Base-by-base conservation (phyloP, 2,329 filamentous ascomycete genomes). In the Madurella fahalii region DNA sequence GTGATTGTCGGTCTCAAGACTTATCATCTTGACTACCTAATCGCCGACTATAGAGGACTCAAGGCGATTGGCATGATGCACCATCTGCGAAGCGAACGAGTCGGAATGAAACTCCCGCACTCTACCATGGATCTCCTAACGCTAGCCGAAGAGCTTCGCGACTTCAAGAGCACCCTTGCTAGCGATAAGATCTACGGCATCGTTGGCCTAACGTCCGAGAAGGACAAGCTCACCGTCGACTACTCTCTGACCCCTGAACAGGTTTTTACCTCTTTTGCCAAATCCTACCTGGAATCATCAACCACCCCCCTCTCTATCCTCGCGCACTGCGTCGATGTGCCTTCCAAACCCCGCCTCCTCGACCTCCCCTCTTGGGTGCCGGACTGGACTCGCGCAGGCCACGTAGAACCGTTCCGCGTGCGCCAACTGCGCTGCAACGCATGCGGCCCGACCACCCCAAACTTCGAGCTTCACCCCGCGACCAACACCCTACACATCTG, bases 131-230 rank as follows among this genome's bases (percentile, higher is more conserved):
- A 17, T 9, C 18, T 49, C 4, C 37, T 49, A 2, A 49, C 47
- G 2, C 20, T 51, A 8, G 39, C 42, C 13, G 48, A 51, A n/a
- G 40, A 44, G 41, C 39, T 51, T 11, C 48, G 48, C 11, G 40
- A 25, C n/a, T 44, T 51, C 25, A 15, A 51, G 25, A 51, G 48
- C 25, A 51, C 48, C 20, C 20, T 51, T 9, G 15, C 48, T 16
- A 34, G 40, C 16, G 48, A 51, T 20, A 51, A 51, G 40, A 34
- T 51, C 48, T 51, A 51, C 20, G 48, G 40, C 8, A 39, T 51
- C n/a, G 16, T 44, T 9, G 41, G 41, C 40, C 41, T 51, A 2
- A 51, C 48, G 8, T n/a, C 16, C 40, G 5, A 34, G 7, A 44
- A 43, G 2, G 40, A 43, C 40, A n/a, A 17, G 2, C 15, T 50